phyloP scores from a whole-genome alignment of 1,284 basidiomycete genomes.

The Fomitopsis betulina region DNA sequence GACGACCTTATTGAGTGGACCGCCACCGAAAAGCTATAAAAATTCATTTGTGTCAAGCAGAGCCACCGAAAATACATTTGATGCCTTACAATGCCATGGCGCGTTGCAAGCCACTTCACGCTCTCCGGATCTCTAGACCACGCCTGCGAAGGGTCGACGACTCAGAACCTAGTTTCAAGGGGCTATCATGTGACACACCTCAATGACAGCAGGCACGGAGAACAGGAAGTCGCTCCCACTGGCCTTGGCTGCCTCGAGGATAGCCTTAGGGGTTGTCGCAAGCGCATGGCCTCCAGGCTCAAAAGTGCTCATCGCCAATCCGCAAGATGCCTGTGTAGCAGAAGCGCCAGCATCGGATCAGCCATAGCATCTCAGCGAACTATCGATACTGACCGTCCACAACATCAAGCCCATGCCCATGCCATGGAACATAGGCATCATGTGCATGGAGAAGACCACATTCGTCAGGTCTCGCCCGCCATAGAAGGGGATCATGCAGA shows the following conservation, averaged over 20 bases:
- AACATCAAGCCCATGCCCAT: conserved; percentile 13
- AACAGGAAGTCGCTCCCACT: conserved; percentile 14
- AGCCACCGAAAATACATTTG: not conserved
- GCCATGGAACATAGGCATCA: conserved; percentile 18
- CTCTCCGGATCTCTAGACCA: conserved; percentile 4
- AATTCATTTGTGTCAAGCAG: not conserved
- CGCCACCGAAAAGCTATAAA: conserved; percentile 15
- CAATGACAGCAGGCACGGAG: conserved; percentile 19
- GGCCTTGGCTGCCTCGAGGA: conserved; percentile 9
- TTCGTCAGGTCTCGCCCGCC: conserved; percentile 16
- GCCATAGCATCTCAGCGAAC: not conserved
- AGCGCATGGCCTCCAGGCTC: conserved; percentile 16
- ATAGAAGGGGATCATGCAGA: conserved; percentile 1
- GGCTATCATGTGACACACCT: conserved; percentile 5
- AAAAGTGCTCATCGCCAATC: conserved; percentile 11
- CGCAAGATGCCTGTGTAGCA: conserved; percentile 11
- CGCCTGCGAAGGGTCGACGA: not conserved
- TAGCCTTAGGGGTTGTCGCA: conserved; percentile 14
- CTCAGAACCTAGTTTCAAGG: not conserved
- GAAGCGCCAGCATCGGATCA: not conserved
- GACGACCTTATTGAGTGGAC: conserved; percentile 16
- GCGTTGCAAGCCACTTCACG: conserved; percentile 5
- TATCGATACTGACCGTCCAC: conserved; percentile 5
- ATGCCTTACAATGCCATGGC: not conserved
- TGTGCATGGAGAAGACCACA: conserved; percentile 12